Evolutionary conservation across 108 stramenopile genomes (phyloP).

Genomic region (Aurantiochytrium sp.): DNA sequence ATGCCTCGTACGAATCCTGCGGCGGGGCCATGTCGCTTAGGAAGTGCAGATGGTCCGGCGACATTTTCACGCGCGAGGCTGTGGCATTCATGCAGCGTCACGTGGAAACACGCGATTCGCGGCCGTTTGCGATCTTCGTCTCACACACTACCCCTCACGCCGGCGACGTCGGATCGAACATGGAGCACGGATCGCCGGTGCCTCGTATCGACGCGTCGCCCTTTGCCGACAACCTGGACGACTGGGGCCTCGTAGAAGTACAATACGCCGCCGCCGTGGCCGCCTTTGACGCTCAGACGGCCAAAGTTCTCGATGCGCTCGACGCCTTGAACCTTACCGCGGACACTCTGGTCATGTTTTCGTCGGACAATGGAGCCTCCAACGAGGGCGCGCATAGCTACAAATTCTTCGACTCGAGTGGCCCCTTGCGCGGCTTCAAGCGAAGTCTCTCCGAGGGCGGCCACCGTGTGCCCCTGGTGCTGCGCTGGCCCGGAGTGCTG

Average conservation of each 20-base stretch:
- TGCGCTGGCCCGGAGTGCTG: conserved; percentile 18
- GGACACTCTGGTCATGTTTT: conserved; percentile 22
- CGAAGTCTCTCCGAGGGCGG: conserved; percentile 28
- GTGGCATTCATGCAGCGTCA: background rate
- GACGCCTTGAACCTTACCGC: background rate
- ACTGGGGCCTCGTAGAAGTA: background rate
- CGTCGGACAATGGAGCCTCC: conserved; percentile 19
- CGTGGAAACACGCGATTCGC: background rate
- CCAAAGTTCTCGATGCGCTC: background rate
- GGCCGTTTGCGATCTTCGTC: background rate
- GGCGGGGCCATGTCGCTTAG: background rate
- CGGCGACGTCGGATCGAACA: background rate
- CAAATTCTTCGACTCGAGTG: conserved; percentile 9
- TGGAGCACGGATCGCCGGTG: background rate
- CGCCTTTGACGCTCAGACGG: background rate
- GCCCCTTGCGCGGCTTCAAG: conserved; percentile 31
- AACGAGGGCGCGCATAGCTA: conserved; percentile 10
- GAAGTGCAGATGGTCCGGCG: background rate
- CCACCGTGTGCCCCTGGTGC: background rate
- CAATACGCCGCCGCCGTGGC: background rate
- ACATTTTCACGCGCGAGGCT: background rate
- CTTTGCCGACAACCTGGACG: background rate
- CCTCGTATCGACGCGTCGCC: background rate
- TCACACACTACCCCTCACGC: conserved; percentile 5
- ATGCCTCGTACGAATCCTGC: background rate